Conservation (phyloP, 352 stramenopile genomes). For the Pythium grandisporangium region DNA sequence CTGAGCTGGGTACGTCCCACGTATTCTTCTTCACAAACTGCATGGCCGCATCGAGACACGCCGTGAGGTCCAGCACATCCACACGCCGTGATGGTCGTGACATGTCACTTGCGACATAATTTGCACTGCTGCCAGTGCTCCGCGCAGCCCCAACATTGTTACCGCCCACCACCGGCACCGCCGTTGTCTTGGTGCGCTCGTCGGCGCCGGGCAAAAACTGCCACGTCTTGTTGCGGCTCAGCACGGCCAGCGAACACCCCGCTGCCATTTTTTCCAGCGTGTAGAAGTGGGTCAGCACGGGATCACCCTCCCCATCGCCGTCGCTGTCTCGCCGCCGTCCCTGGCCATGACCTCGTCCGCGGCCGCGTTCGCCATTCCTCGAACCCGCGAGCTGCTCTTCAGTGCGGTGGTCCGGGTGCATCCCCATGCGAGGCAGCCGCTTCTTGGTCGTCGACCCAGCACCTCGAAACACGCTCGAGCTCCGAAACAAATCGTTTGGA, state of each 20-base stretch:
- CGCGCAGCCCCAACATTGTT: conserved; percentile 22
- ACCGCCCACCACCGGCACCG: neutral
- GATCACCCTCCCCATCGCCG: conserved; percentile 7
- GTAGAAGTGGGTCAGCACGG: conserved; percentile 70
- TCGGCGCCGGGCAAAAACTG: conserved; percentile 56
- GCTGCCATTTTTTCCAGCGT: conserved; percentile 64
- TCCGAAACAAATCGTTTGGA: conserved; percentile 51
- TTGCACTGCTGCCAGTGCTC: conserved; percentile 43
- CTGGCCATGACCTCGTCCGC: conserved; percentile 3
- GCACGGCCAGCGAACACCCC: conserved; percentile 57
- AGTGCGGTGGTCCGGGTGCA: too few relatives aligned
- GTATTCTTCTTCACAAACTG: conserved; percentile 45
- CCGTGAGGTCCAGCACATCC: conserved; percentile 60
- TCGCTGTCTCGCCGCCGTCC: conserved; percentile 13
- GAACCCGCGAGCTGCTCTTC: too few relatives aligned
- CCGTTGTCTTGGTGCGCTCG: conserved; percentile 42
- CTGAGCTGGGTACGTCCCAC: conserved; percentile 26
- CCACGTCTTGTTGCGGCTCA: conserved; percentile 65
- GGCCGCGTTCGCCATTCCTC: too few relatives aligned
- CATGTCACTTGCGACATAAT: too few relatives aligned
- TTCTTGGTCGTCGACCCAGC: conserved; percentile 16
- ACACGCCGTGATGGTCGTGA: conserved; percentile 53
- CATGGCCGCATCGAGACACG: conserved; percentile 59
- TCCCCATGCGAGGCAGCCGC: conserved; percentile 32
- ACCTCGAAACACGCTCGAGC: conserved; percentile 6